A percentile compares a stretch with the other conserved stretches of the same genome.
These are phyloP conservation scores for Triticum monococcum DNA, from an alignment of 176 grass and related monocot genomes.

Conservation along the genomic window DNA sequence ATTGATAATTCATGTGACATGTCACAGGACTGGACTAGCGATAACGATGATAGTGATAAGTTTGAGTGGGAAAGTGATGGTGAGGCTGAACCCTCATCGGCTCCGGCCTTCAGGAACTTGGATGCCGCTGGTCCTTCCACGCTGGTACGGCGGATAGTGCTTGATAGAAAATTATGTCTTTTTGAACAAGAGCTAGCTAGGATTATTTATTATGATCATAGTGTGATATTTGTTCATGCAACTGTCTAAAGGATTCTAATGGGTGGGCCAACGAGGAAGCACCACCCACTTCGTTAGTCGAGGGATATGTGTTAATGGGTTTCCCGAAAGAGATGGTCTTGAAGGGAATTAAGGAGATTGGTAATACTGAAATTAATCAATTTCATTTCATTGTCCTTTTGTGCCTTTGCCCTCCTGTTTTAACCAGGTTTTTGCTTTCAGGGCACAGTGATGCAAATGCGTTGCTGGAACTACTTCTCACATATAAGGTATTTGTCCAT, in stretches of 20 bases:
- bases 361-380: slow-evolving; percentile 26
- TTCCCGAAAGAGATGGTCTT: slow-evolving; percentile 49
- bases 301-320: slow-evolving; percentile 53
- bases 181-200: not conserved
- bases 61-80: slow-evolving; percentile 36
- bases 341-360: slow-evolving; percentile 51
- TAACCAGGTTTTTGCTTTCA: slow-evolving; percentile 33
- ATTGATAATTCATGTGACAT: slow-evolving; percentile 2
- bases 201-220: slow-evolving; percentile 3
- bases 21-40: slow-evolving; percentile 42
- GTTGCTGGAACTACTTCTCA: slow-evolving; percentile 68
- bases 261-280: slow-evolving; percentile 21
- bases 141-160: slow-evolving; percentile 3
- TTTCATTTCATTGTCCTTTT: slow-evolving; percentile 21
- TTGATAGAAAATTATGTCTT: not conserved
- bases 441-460: slow-evolving; percentile 60
- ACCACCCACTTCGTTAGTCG: slow-evolving; percentile 34
- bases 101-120: not conserved
- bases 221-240: slow-evolving; percentile 19
- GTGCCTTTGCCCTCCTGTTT: slow-evolving; percentile 14
- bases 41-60: slow-evolving; percentile 32
- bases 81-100: slow-evolving; percentile 18
- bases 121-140: slow-evolving; percentile 28
- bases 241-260: slow-evolving; percentile 38
- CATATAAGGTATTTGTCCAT: slow-evolving; percentile 48